Evolutionary conservation across 768 basidiomycete species (phyloP).

Genomic region (Auricularia auricula-judae): DNA sequence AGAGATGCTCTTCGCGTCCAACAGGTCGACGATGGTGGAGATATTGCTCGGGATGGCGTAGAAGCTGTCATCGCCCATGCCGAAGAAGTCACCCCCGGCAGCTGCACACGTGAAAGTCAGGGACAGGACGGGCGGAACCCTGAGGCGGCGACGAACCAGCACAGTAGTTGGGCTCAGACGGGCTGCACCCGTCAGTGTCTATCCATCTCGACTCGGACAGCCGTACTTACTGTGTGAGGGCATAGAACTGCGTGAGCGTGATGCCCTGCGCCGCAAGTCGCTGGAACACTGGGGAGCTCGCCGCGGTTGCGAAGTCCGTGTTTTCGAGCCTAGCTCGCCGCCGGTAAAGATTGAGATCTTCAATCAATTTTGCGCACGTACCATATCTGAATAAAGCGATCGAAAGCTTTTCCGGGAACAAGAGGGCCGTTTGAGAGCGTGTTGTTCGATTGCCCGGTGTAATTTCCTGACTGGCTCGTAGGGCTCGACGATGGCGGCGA

Average conservation of each 20-base stretch:
- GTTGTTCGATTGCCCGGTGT: constrained; percentile 30
- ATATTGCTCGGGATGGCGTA: constrained; percentile 22
- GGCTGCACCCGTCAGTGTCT: constrained; percentile 30
- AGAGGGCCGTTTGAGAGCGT: constrained; percentile 28
- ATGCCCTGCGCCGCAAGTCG: constrained; percentile 40
- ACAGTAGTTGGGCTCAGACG: constrained; percentile 53
- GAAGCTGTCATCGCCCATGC: constrained; percentile 31
- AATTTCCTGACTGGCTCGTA: constrained; percentile 21
- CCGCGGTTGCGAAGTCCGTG: constrained; percentile 35
- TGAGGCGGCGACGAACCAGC: constrained; percentile 21
- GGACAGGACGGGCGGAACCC: neutral
- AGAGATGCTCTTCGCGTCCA: constrained; percentile 44
- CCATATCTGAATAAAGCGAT: constrained; percentile 31
- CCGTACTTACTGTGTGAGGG: constrained; percentile 10
- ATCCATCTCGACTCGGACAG: constrained; percentile 27
- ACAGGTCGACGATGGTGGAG: constrained; percentile 47
- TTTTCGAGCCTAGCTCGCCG: constrained; percentile 47
- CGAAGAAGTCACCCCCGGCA: constrained; percentile 42
- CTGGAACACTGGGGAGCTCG: constrained; percentile 17
- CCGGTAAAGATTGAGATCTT: neutral
- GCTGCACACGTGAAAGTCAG: neutral
- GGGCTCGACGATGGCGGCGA: constrained; percentile 19
- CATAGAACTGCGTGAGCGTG: constrained; percentile 22
- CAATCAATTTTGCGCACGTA: neutral
- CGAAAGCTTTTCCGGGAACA: constrained; percentile 33